These are phyloP conservation scores for Deuterostichococcus epilithicus DNA, from an alignment of 139 green algal species.

Conservation along the genomic window DNA sequence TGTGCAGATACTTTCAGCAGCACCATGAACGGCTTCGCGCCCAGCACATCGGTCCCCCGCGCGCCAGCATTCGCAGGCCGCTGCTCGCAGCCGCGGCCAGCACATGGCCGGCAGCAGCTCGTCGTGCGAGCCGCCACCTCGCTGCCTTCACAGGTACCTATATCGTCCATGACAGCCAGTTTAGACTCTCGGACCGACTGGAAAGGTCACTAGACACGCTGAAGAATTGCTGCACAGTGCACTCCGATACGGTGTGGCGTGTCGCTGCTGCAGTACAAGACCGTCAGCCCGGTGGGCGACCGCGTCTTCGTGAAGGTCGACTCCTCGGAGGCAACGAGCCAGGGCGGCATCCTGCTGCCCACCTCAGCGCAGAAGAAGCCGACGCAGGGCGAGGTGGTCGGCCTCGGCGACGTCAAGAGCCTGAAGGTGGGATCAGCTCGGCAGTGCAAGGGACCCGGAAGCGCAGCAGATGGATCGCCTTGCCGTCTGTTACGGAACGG, in stretches of 20 bases:
- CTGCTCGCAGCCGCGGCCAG: background rate
- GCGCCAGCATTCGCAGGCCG: background rate
- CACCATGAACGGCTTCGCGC: background rate
- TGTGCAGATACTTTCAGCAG: too few species aligned
- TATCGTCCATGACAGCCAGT: too few species aligned
- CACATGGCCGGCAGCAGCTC: background rate
- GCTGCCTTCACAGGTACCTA: background rate
- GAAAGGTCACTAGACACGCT: background rate
- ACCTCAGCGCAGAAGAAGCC: slow-evolving; percentile 74
- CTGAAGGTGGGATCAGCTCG: slow-evolving; percentile 38
- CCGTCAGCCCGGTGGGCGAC: slow-evolving; percentile 79
- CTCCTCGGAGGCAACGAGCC: slow-evolving; percentile 73
- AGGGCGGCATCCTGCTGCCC: slow-evolving; percentile 89
- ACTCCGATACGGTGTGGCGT: background rate
- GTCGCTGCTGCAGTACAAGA: slow-evolving; percentile 71
- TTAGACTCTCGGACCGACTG: too few species aligned
- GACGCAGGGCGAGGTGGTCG: slow-evolving; percentile 62
- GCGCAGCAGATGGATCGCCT: too few species aligned
- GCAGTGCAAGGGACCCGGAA: too few species aligned
- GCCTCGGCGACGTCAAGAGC: slow-evolving; percentile 32
- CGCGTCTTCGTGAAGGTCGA: slow-evolving; percentile 85
- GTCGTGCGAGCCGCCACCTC: background rate
- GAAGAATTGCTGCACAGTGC: background rate
- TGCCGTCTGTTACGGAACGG: too few species aligned
- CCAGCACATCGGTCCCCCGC: too few species aligned